phyloP scores from a whole-genome alignment of 2,329 filamentous ascomycete genomes.

The Xylariaceae sp. region DNA sequence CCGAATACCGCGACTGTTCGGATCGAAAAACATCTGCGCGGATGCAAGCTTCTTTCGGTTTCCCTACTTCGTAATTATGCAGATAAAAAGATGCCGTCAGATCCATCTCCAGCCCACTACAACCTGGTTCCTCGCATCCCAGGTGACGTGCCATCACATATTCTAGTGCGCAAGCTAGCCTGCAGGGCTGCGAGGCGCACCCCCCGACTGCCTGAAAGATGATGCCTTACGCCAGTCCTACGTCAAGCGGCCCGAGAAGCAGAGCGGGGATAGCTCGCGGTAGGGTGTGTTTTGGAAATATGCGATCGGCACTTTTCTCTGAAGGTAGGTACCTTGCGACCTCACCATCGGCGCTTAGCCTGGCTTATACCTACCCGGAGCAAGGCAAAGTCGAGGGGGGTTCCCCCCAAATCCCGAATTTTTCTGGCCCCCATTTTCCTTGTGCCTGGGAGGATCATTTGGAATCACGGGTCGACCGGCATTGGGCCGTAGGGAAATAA shows the following conservation, averaged over 20 bases:
- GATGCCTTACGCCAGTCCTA: slow-evolving; percentile 1
- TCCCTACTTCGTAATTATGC: too few relatives aligned
- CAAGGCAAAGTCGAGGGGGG: too few relatives aligned
- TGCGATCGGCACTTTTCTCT: background rate
- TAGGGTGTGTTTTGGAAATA: background rate
- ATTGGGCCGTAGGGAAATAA: background rate
- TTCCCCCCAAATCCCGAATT: background rate
- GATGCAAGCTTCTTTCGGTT: background rate
- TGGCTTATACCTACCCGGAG: too few relatives aligned
- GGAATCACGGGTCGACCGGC: background rate
- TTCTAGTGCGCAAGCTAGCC: background rate
- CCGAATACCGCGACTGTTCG: background rate
- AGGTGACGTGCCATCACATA: background rate
- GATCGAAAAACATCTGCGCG: background rate
- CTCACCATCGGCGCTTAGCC: too few relatives aligned
- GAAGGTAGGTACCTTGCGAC: too few relatives aligned
- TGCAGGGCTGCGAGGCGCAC: slow-evolving; percentile 13
- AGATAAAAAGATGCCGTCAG: background rate
- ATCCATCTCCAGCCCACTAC: background rate
- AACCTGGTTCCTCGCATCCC: slow-evolving; percentile 1
- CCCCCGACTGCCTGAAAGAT: slow-evolving; percentile 3
- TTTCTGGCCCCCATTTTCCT: background rate
- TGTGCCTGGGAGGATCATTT: background rate
- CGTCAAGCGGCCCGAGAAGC: slow-evolving; percentile 1
- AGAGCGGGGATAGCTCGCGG: background rate